Evolutionary conservation across 257 asterid genomes (phyloP).

Genomic region (Scutellaria galericulata): DNA sequence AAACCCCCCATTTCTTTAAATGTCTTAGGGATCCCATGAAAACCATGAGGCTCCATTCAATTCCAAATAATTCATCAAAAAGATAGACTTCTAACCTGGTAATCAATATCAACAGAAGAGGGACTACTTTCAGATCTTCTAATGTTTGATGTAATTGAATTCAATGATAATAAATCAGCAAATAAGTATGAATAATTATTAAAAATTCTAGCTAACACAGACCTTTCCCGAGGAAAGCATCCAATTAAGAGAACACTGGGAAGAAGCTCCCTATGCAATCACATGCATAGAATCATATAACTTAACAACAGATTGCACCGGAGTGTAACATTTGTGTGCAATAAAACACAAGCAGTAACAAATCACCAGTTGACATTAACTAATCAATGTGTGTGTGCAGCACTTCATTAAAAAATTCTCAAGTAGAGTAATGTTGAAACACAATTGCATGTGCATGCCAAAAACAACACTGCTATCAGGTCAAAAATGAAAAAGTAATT

Average conservation of each 20-base stretch:
- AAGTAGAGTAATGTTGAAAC: constrained; percentile 20
- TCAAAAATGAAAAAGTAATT: neutral
- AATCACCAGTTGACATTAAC: constrained; percentile 7
- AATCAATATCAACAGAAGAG: too few relatives aligned
- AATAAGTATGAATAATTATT: neutral
- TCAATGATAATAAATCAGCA: constrained; percentile 18
- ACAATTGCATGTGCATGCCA: neutral
- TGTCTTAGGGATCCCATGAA: neutral
- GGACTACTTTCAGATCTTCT: constrained; percentile 21
- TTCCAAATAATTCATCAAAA: neutral
- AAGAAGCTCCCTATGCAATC: neutral
- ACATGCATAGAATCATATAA: neutral
- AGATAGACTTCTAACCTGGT: neutral
- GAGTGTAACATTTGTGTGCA: constrained; percentile 14
- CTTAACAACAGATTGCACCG: constrained; percentile 4
- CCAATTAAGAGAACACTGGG: constrained; percentile 1
- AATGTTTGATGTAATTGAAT: neutral
- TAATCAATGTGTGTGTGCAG: constrained; percentile 2
- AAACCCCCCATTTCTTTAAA: too few relatives aligned
- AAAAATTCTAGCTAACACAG: neutral
- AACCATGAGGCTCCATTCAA: too few relatives aligned
- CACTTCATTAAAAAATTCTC: neutral
- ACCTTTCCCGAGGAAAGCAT: constrained; percentile 11
- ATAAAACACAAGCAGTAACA: constrained; percentile 17
- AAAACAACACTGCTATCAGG: constrained; percentile 16